phyloP scores from a whole-genome alignment of 2,329 filamentous ascomycete species.

The Penicillium sp. region DNA sequence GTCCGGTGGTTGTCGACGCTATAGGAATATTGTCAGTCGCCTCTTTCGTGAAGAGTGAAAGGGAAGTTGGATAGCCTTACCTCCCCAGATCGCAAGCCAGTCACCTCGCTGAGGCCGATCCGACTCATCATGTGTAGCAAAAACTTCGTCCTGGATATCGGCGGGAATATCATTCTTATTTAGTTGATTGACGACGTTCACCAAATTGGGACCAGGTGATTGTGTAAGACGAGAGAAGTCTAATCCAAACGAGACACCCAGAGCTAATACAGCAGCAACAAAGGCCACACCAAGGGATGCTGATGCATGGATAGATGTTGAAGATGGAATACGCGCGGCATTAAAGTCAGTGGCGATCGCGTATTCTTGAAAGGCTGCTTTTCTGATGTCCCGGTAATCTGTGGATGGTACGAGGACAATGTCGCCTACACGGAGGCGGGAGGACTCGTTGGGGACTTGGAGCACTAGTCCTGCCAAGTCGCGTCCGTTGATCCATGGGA shows the following conservation, averaged over 20 bases:
- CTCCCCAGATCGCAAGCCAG: constrained; percentile 75
- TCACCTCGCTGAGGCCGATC: constrained; percentile 63
- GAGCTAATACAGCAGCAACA: constrained; percentile 65
- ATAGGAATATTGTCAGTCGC: constrained; percentile 1
- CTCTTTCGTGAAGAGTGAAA: background rate
- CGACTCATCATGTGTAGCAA: constrained; percentile 52
- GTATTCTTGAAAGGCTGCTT: constrained; percentile 71
- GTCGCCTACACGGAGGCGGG: constrained; percentile 59
- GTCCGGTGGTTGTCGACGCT: constrained; percentile 69
- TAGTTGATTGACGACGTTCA: constrained; percentile 51
- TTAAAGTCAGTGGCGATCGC: constrained; percentile 66
- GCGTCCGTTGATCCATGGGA: constrained; percentile 69
- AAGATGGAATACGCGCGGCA: constrained; percentile 60
- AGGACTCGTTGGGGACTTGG: constrained; percentile 41
- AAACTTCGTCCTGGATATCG: constrained; percentile 65
- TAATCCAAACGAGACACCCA: constrained; percentile 70
- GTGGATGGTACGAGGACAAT: constrained; percentile 66
- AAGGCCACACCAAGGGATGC: constrained; percentile 70
- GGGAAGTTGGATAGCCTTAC: constrained; percentile 33
- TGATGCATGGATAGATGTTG: constrained; percentile 55
- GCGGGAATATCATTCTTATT: constrained; percentile 52
- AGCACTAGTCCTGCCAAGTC: constrained; percentile 69
- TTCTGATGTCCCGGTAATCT: constrained; percentile 71
- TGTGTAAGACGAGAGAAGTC: constrained; percentile 53
- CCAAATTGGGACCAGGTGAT: constrained; percentile 60